These are phyloP conservation scores for Pilaira anomala DNA, from an alignment of 192 early-diverging fungal species.

Conservation along the genomic window DNA sequence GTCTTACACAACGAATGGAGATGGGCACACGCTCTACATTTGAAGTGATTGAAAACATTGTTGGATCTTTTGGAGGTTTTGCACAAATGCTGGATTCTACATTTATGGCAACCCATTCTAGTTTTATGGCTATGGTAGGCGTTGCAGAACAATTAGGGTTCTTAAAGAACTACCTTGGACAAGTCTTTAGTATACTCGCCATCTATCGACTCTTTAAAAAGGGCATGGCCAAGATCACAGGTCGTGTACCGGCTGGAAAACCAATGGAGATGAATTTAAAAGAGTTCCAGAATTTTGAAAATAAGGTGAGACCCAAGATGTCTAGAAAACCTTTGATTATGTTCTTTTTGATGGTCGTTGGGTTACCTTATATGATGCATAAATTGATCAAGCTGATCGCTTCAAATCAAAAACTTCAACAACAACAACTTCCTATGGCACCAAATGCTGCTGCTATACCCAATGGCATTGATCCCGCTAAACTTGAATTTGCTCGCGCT, in stretches of 20 bases:
- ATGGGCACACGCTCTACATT: conserved; percentile 90
- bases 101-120: conserved; percentile 92
- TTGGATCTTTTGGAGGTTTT: conserved; percentile 96
- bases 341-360: conserved; percentile 83
- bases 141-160: conserved; percentile 98
- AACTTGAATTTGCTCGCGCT: conserved; percentile 86
- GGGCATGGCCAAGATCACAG: conserved; percentile 63
- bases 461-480: conserved; percentile 39
- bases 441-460: conserved; percentile 5
- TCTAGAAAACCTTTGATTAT: conserved; percentile 74
- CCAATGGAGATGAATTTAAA: conserved; percentile 67
- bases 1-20: conserved; percentile 82
- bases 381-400: conserved; percentile 76
- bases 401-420: conserved; percentile 36
- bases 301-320: conserved; percentile 40
- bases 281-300: conserved; percentile 73
- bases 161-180: conserved; percentile 79
- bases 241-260: conserved; percentile 66
- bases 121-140: conserved; percentile 93
- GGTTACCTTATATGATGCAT: conserved; percentile 89
- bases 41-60: conserved; percentile 87
- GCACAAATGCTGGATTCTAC: conserved; percentile 98
- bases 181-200: conserved; percentile 78
- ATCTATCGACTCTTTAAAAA: conserved; percentile 67
- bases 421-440: conserved; percentile 32